Evolutionary conservation across 1,284 basidiomycete genomes (phyloP).

Genomic region (Tilletia caries): DNA sequence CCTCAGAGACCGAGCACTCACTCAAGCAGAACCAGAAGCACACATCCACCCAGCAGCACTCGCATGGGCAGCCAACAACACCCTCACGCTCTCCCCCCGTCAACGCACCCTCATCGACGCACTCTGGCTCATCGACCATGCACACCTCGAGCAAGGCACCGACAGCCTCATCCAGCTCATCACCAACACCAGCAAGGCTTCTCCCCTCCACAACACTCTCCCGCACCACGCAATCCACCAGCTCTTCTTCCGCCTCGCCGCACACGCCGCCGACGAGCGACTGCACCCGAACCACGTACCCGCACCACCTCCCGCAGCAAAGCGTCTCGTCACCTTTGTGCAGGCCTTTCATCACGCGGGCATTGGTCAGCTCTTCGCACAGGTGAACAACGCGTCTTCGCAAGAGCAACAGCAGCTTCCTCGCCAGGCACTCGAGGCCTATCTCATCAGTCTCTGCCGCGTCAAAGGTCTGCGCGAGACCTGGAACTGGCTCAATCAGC

Average conservation of each 20-base stretch:
- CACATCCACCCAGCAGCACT: background rate
- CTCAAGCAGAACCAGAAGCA: no score
- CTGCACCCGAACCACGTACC: background rate
- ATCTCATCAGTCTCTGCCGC: background rate
- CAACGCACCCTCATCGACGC: background rate
- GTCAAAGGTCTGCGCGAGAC: background rate
- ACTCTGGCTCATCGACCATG: slow-evolving; percentile 12
- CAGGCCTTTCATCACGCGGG: background rate
- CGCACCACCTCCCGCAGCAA: background rate
- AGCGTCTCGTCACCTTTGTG: background rate
- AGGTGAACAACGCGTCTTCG: no score
- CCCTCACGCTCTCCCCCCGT: background rate
- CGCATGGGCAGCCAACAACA: slow-evolving; percentile 2
- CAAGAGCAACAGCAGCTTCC: background rate
- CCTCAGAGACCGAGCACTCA: background rate
- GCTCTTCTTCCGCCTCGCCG: slow-evolving; percentile 12
- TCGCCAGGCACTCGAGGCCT: background rate
- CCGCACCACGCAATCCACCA: no score
- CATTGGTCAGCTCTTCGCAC: background rate
- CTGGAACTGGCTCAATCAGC: background rate
- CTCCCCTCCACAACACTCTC: background rate
- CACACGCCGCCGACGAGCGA: background rate
- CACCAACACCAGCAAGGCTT: background rate
- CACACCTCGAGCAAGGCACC: background rate
- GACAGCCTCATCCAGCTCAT: background rate